phyloP scores from a whole-genome alignment of 176 grass and related monocot genomes.

The Otatea glauca region DNA sequence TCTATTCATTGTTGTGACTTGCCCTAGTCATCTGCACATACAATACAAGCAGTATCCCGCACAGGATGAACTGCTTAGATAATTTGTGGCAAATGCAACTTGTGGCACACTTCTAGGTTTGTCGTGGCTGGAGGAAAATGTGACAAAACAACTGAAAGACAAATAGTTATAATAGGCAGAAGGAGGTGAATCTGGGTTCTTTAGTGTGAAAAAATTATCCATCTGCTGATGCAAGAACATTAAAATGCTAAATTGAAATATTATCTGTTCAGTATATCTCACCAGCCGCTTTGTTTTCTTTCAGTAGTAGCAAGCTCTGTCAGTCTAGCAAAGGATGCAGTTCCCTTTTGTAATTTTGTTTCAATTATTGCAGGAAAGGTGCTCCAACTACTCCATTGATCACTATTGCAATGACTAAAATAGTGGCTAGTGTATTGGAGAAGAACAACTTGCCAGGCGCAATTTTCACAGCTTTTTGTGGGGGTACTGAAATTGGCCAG shows the following conservation, averaged over 20 bases:
- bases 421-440: conserved; percentile 85
- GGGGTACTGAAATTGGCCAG: conserved; percentile 87
- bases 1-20: not conserved
- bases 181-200: conserved; percentile 28
- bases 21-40: not conserved
- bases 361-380: conserved; percentile 76
- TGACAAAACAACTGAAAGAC: conserved; percentile 3
- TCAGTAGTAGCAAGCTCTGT: conserved; percentile 9
- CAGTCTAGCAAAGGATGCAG: not conserved
- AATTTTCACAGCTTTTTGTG: conserved; percentile 97
- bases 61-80: not conserved
- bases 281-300: conserved; percentile 11
- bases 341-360: conserved; percentile 29
- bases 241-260: conserved; percentile 2
- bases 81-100: not conserved
- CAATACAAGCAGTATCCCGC: not conserved
- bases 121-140: conserved; percentile 3
- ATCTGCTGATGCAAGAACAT: conserved; percentile 23
- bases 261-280: not conserved
- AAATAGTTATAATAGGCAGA: not conserved
- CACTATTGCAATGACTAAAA: conserved; percentile 94
- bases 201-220: not conserved
- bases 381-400: conserved; percentile 96
- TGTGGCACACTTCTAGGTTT: not conserved
- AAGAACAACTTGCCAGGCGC: conserved; percentile 91